Base-by-base conservation (phyloP, 768 basidiomycete species). In the Hypholoma fasciculare region DNA sequence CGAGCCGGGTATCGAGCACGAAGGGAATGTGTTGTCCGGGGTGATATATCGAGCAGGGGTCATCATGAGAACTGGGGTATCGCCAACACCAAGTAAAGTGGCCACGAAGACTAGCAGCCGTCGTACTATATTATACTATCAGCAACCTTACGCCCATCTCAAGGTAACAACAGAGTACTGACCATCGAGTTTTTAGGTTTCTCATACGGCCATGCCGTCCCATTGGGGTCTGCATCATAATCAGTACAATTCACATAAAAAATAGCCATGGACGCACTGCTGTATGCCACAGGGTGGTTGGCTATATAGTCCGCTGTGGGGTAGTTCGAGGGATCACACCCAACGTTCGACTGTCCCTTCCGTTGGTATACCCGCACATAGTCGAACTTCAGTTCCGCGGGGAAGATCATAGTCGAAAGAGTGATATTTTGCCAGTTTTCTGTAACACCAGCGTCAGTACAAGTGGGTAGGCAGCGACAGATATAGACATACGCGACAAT, bases 301-400 rank as follows among this genome's bases (percentile, higher is more conserved):
- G 74, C 69, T 64, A 88, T 88, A 68, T 88, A 89, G 44, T 82
- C 73, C 55, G 78, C 72, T 2, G 91, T 94, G 1, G 90, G 91
- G 61, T 80, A 84, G 44, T 80, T 76, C 26, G 70, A 61, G 0
- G 90, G 90, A 67, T 83, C 76, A 67, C 91, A 93, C 2, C 90
- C 89, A 26, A 86, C 66, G 65, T 89, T 90, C 30, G 62, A 72
- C 52, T 72, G 59, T 3, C 81, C 83, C 61, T 80, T 76, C 50
- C 84, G 72, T 71, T 92, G 91, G 69, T 92, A 94, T 17, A 94
- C 88, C 23, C 92, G 81, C 40, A 94, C 86, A 67, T 92, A 94
- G 69, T 94, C 90, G 38, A 93, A 72, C 40, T 81, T 75, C 76
- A 92, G 79, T 63, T 85, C 82, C 0, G 85, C 82, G 0, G 90